Evolutionary conservation across 805 yeast genomes (phyloP).

Genomic region (Lachancea kluyveri): DNA sequence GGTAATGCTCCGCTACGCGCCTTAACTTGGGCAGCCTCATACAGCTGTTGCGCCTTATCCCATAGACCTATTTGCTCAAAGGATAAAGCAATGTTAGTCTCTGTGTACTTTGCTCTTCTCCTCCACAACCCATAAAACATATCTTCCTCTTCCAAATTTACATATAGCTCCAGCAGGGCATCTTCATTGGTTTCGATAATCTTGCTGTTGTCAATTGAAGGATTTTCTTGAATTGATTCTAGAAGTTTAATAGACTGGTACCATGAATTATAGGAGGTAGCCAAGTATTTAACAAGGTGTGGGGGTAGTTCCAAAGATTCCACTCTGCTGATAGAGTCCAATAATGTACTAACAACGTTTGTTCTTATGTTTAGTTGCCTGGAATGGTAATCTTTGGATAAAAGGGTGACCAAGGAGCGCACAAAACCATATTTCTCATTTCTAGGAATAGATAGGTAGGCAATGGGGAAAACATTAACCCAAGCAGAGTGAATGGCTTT

Average conservation of each 20-base stretch:
- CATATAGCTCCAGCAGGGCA: slow-evolving; percentile 84
- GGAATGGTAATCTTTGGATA: slow-evolving; percentile 89
- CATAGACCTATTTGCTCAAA: slow-evolving; percentile 93
- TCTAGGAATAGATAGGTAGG: slow-evolving; percentile 65
- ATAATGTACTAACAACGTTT: slow-evolving; percentile 75
- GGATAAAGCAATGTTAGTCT: slow-evolving; percentile 87
- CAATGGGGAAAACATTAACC: slow-evolving; percentile 77
- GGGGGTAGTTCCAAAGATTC: slow-evolving; percentile 82
- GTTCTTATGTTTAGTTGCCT: slow-evolving; percentile 83
- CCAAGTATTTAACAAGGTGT: slow-evolving; percentile 82
- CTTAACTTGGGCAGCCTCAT: slow-evolving; percentile 94
- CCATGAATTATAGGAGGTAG: slow-evolving; percentile 86
- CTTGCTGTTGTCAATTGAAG: slow-evolving; percentile 60
- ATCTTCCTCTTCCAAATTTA: slow-evolving; percentile 86
- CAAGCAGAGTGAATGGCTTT: slow-evolving; percentile 77
- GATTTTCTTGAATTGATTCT: slow-evolving; percentile 59
- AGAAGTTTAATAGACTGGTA: slow-evolving; percentile 78
- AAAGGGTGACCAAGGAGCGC: slow-evolving; percentile 67
- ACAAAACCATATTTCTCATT: slow-evolving; percentile 81
- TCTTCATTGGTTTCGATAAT: slow-evolving; percentile 83
- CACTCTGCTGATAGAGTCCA: slow-evolving; percentile 78
- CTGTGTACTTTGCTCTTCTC: slow-evolving; percentile 88
- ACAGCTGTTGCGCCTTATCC: slow-evolving; percentile 89
- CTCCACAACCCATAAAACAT: slow-evolving; percentile 98
- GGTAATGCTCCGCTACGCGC: slow-evolving; percentile 95